Evolutionary conservation across 139 green algal species (phyloP).

Genomic region (Chlamydomonas applanata): DNA sequence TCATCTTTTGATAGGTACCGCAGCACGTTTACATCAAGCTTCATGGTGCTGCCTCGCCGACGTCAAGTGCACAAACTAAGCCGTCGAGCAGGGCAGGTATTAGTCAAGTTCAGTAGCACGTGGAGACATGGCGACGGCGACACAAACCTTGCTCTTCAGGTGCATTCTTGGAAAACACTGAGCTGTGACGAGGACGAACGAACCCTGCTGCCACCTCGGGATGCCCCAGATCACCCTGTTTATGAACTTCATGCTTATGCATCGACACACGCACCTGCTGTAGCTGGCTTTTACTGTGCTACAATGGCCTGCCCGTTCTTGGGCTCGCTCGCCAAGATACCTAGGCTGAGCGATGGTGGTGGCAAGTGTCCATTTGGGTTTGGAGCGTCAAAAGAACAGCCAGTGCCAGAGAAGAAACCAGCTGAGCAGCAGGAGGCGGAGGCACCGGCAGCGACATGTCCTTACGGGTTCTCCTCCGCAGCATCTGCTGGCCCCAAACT

Average conservation of each 20-base stretch:
- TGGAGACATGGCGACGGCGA: not conserved
- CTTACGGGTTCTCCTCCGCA: constrained; percentile 4
- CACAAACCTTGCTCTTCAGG: too few species aligned
- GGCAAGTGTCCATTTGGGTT: too few species aligned
- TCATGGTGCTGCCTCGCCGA: constrained; percentile 79
- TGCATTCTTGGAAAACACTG: too few species aligned
- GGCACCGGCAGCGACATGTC: not conserved
- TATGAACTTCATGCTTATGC: too few species aligned
- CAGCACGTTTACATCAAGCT: constrained; percentile 95
- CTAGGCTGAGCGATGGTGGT: too few species aligned
- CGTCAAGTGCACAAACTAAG: too few species aligned
- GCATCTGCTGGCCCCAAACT: not conserved
- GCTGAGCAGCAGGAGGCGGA: not conserved
- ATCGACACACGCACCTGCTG: too few species aligned
- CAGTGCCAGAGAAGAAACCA: not conserved
- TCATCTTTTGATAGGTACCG: constrained; percentile 94
- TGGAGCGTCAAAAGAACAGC: too few species aligned
- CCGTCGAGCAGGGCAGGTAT: not conserved
- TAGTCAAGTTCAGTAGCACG: not conserved
- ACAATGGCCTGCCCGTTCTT: not conserved
- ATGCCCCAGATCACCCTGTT: too few species aligned
- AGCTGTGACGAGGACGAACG: too few species aligned
- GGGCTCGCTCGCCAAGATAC: too few species aligned
- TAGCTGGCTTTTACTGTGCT: not conserved
- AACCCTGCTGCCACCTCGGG: too few species aligned